Evolutionary conservation across 176 grass and related monocot species (phyloP), one percentile per base, ranked within the genome.

Genomic region (Chrysopogon serrulatus): DNA sequence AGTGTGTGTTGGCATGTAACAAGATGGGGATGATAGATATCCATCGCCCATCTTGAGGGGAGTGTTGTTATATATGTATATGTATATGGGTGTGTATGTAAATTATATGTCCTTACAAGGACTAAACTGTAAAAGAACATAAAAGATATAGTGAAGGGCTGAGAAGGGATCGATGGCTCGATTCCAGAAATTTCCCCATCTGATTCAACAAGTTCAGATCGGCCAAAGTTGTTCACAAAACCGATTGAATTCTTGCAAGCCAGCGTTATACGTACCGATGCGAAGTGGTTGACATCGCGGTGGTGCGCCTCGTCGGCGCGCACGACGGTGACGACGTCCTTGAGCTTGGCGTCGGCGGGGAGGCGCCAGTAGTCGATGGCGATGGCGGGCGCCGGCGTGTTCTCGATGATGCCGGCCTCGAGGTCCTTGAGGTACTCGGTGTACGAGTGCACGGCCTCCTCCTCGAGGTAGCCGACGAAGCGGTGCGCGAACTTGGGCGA

Each of bases 401-500:
- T 95, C 0, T 93, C 93, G 30, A 92, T 85, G 45, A 81, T 7
- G 10, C 96, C 96, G 2, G 88, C 93, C 28, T 96, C 91, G 2
- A 98, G 89, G 57, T 98, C 96, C 44, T 78, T 90, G 73, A 98
- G 91, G 82, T 85, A 98, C 78, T 95, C 96, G 0, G 93, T 98
- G 89, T 98, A 98, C 8, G 96, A 98, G 80, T 87, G 87, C 72
- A 98, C 86, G 33, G 96, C 96, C 91, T 98, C 96, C 49, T 98
- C 96, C 87, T 98, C 96, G n/a, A 98, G 91, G 87, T 98, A 98
- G 0, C 96, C 96, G 8, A 79, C 85, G 67, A 95, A 60, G 48
- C 96, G 93, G 87, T 98, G 96, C 34, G 96, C 91, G 87, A 98
- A 98, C 87, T 90, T 98, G 40, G 96, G 96, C 9, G 96, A 98